Base-by-base conservation (phyloP, 2,329 filamentous ascomycete species). In the Botrytis hyacinthi region DNA sequence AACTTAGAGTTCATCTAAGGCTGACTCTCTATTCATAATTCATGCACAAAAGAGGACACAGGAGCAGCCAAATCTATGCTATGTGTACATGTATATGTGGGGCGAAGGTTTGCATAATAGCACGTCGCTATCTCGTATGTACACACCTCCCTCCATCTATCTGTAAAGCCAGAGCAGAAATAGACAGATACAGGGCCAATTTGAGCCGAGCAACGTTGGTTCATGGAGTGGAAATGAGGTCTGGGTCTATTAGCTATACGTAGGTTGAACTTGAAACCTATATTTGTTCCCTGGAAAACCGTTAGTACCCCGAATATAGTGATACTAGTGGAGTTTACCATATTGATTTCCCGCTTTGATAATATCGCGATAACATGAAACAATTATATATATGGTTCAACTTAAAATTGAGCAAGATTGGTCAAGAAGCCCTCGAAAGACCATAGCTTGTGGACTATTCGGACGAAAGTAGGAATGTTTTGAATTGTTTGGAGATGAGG, bases 211-310 rank as follows among this genome's bases (percentile, higher is more conserved):
- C 35, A 57, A 57, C 40, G 35, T 68, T 42, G 16, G 40, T 22
- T 42, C 54, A 22, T 29, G n/a, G 54, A 32, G 26, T 57, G 26
- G 66, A 69, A 69, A 69, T 69, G 66, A 69, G 18, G n/a, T 44
- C 48, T 44, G 48, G 37, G 66, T 69, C 35, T 29, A 40, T 67
- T 51, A 37, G 5, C 65, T 32, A 29, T 22, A 57, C 12, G 35
- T 57, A 16, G 51, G n/a, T 57, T 26, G 9, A 68, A n/a, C 14
- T 32, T 40, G 37, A 57, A 48, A 57, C 51, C 48, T 57, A 69
- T 69, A 42, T 42, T 59, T 59, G 37, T 51, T 8, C 42, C 29
- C 61, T 18, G 37, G 37, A 69, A 42, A 26, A 67, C 48, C 35
- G 35, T 57, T 26, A 32, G 6, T 12, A 57, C 40, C 48, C 48